Evolutionary conservation across 148 eudicot genomes (phyloP).

Genomic region (Rheum nobile): DNA sequence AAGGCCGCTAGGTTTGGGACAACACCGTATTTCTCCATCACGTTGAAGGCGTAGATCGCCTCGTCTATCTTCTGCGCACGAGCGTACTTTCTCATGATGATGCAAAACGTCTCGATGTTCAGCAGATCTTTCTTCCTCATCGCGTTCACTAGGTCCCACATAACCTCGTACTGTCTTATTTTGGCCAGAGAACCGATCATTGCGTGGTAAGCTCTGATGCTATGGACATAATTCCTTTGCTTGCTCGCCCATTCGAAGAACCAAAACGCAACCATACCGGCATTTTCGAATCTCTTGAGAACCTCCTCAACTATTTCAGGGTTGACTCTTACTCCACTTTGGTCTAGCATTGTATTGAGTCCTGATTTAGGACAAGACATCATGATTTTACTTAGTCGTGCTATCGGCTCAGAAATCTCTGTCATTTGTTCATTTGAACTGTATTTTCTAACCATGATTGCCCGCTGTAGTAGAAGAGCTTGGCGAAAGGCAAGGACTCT

Average conservation of each 20-base stretch:
- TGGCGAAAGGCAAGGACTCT: conserved; percentile 11
- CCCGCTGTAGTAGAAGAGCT: conserved; percentile 17
- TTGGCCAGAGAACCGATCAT: conserved; percentile 88
- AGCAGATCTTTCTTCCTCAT: conserved; percentile 67
- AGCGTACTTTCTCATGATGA: conserved; percentile 87
- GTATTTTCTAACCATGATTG: conserved; percentile 28
- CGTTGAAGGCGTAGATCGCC: conserved; percentile 74
- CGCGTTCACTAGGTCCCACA: conserved; percentile 77
- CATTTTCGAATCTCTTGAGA: conserved; percentile 62
- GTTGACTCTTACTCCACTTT: conserved; percentile 58
- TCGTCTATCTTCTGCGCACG: conserved; percentile 84
- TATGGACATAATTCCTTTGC: conserved; percentile 63
- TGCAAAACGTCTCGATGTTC: conserved; percentile 83
- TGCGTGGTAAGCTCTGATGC: conserved; percentile 60
- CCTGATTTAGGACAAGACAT: conserved; percentile 66
- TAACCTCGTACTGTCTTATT: conserved; percentile 78
- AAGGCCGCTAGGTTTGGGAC: conserved; percentile 69
- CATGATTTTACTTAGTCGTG: conserved; percentile 54
- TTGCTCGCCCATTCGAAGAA: conserved; percentile 94
- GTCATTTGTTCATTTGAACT: conserved; percentile 30
- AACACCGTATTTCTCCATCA: conserved; percentile 62
- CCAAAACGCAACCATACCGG: conserved; percentile 71
- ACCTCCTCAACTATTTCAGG: conserved; percentile 65
- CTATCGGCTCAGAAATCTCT: conserved; percentile 29
- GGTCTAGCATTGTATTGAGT: conserved; percentile 66